phyloP scores from a whole-genome alignment of 1,284 basidiomycete species.

The Macrocybe sp. region DNA sequence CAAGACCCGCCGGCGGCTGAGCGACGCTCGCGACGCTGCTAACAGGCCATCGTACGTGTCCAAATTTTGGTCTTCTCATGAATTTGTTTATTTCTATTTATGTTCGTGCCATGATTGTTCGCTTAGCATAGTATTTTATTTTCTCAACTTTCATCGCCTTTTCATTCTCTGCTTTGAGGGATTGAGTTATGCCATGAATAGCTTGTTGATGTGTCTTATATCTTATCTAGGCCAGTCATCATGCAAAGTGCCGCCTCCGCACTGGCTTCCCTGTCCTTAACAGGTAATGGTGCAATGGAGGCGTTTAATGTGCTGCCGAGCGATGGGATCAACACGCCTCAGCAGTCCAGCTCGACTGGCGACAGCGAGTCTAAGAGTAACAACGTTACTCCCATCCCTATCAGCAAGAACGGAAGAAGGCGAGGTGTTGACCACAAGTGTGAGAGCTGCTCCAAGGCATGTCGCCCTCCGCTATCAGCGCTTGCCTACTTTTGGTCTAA shows the following conservation, averaged over 20 bases:
- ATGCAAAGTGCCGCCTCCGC: constrained; percentile 39
- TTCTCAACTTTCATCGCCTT: not conserved
- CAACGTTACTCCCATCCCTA: constrained; percentile 35
- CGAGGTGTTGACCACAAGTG: constrained; percentile 86
- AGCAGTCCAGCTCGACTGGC: constrained; percentile 4
- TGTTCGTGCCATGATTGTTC: no score
- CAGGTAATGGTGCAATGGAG: no score
- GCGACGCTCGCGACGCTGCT: constrained; percentile 73
- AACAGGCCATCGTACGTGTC: constrained; percentile 62
- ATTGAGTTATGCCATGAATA: constrained; percentile 1
- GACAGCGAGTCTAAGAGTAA: constrained; percentile 11
- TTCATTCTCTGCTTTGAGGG: not conserved
- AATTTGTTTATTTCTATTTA: not conserved
- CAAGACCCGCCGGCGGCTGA: constrained; percentile 60
- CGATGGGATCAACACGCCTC: constrained; percentile 17
- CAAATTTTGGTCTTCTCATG: not conserved
- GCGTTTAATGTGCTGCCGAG: constrained; percentile 14
- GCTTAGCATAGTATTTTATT: not conserved
- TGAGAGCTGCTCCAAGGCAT: constrained; percentile 87
- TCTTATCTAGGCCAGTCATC: constrained; percentile 34
- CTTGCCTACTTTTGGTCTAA: constrained; percentile 2
- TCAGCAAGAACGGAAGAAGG: constrained; percentile 52
- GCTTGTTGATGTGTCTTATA: constrained; percentile 3
- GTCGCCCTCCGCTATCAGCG: constrained; percentile 12
- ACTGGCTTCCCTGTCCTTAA: constrained; percentile 48